Evolutionary conservation across 2,329 filamentous ascomycete genomes (phyloP).

Genomic region (Botryotinia globosa): DNA sequence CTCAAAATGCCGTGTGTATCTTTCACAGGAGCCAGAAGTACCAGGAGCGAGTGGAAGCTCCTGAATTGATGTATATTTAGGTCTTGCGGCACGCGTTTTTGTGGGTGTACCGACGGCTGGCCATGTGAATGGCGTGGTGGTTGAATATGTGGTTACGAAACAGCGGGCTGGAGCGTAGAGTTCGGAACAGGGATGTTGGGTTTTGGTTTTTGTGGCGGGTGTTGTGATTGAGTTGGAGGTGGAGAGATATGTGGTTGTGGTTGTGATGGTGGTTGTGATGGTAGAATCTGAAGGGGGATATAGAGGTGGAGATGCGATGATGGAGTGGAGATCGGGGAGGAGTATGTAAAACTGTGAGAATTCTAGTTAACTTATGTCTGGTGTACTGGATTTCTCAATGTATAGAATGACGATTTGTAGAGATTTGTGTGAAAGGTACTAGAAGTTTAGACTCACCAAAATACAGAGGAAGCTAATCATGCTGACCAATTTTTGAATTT

Average conservation of each 20-base stretch:
- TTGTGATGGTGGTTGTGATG: neutral
- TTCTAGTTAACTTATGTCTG: neutral
- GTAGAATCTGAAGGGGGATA: neutral
- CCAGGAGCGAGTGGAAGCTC: neutral
- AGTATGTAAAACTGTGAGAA: neutral
- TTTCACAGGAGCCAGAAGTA: neutral
- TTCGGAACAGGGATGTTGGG: neutral
- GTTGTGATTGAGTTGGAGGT: neutral
- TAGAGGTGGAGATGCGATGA: neutral
- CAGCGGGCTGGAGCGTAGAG: neutral
- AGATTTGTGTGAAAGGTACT: neutral
- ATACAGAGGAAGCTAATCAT: neutral
- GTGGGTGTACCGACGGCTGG: neutral
- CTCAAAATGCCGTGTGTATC: neutral
- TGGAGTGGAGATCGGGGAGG: neutral
- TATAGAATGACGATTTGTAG: neutral
- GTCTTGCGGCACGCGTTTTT: accelerated
- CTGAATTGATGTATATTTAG: neutral
- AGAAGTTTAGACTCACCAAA: neutral
- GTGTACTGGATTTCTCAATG: neutral
- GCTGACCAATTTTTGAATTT: neutral
- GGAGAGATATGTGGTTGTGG: neutral
- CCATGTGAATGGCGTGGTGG: neutral
- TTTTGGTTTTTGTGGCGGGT: neutral
- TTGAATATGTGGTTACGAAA: neutral